Evolutionary conservation across 768 basidiomycete species (phyloP).

Genomic region (Mycena metata): DNA sequence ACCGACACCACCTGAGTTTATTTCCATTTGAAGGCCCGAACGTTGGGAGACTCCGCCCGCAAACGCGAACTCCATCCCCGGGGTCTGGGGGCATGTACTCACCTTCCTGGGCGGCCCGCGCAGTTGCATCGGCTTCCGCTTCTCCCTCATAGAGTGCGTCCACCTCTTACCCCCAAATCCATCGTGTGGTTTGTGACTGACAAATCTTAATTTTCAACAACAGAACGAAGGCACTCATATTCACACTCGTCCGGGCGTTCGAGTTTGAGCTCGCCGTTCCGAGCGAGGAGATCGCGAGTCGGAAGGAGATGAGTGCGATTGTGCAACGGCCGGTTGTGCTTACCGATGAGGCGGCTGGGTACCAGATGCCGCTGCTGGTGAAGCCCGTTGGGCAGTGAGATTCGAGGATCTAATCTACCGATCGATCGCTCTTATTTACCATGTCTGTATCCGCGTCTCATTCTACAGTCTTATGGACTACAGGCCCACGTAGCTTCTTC

Average conservation of each 20-base stretch:
- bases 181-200: too few relatives aligned
- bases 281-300: neutral
- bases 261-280: constrained; percentile 18
- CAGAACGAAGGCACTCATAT: constrained; percentile 2
- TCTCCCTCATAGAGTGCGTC: constrained; percentile 6
- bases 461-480: too few relatives aligned
- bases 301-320: neutral
- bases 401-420: too few relatives aligned
- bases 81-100: constrained; percentile 54
- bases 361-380: constrained; percentile 24
- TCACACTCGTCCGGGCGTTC: constrained; percentile 7
- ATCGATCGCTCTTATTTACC: too few relatives aligned
- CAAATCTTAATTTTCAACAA: too few relatives aligned
- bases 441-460: too few relatives aligned
- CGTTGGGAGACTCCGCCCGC: constrained; percentile 51
- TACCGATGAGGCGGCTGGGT: constrained; percentile 16
- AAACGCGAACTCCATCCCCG: constrained; percentile 49
- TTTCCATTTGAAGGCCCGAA: constrained; percentile 60
- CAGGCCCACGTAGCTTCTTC: too few relatives aligned
- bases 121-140: constrained; percentile 52
- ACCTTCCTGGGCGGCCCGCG: constrained; percentile 61
- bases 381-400: constrained; percentile 5
- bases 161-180: neutral
- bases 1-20: neutral
- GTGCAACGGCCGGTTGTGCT: constrained; percentile 15